Conservation (phyloP, 306 rosid genomes). For the Rubus parviflorus region DNA sequence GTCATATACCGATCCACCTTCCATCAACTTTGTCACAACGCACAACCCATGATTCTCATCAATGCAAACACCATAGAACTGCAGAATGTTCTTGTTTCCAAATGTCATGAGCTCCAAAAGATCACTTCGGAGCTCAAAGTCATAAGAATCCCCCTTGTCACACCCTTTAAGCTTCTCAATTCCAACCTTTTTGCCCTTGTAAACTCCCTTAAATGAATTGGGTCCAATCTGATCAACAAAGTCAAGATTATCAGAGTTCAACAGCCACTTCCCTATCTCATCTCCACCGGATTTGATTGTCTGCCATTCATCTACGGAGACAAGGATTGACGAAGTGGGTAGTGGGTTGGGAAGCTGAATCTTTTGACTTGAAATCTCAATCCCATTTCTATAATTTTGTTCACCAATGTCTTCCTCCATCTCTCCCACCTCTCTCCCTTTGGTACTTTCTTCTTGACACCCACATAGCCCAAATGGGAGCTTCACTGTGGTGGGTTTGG, state of each 20-base stretch:
- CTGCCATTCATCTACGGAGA: conserved; percentile 93
- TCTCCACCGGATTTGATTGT: conserved; percentile 65
- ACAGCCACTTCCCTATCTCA: conserved; percentile 74
- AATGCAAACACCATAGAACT: conserved; percentile 74
- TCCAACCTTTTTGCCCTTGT: conserved; percentile 83
- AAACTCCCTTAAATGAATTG: conserved; percentile 73
- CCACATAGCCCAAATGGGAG: conserved; percentile 95
- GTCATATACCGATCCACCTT: conserved; percentile 83
- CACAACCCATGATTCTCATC: conserved; percentile 93
- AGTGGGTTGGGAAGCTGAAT: conserved; percentile 70
- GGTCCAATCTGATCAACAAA: conserved; percentile 75
- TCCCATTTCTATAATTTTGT: conserved; percentile 45
- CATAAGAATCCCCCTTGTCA: conserved; percentile 81
- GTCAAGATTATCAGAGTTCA: conserved; percentile 76
- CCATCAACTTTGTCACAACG: conserved; percentile 82
- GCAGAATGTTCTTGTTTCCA: conserved; percentile 79
- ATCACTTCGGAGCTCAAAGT: conserved; percentile 79
- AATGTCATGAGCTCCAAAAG: conserved; percentile 85
- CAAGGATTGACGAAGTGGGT: conserved; percentile 58
- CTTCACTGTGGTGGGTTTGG: conserved; percentile 61
- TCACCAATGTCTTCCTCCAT: conserved; percentile 64
- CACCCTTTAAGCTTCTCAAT: conserved; percentile 94
- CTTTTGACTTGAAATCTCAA: conserved; percentile 53
- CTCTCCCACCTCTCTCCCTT: conserved; percentile 65
- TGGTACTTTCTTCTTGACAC: conserved; percentile 83